phyloP scores from a whole-genome alignment of 176 grass and related monocot genomes.

The Triticum dicoccoides region DNA sequence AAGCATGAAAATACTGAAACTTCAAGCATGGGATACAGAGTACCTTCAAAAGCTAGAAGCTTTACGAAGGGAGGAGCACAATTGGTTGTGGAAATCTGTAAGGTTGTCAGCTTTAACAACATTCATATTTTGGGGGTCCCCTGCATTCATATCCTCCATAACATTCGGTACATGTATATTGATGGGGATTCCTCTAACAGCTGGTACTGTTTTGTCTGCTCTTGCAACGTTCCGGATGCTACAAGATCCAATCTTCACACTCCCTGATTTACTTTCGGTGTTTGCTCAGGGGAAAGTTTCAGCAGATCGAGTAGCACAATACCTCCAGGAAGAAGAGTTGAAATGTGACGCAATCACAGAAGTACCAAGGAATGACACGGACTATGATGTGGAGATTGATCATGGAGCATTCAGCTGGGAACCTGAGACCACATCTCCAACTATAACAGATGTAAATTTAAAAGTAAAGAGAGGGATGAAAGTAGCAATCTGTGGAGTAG shows the following conservation, averaged over 20 bases:
- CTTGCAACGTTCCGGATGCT: conserved; percentile 97
- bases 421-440: conserved; percentile 51
- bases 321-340: conserved; percentile 92
- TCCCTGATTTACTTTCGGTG: conserved; percentile 89
- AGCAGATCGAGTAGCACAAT: conserved; percentile 72
- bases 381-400: conserved; percentile 65
- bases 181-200: conserved; percentile 80
- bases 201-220: conserved; percentile 91
- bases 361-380: conserved; percentile 52
- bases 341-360: conserved; percentile 60
- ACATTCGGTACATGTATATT: conserved; percentile 91
- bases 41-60: conserved; percentile 86
- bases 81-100: conserved; percentile 72
- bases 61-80: conserved; percentile 62
- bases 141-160: conserved; percentile 79
- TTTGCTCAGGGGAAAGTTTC: conserved; percentile 98
- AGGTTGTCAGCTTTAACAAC: conserved; percentile 55
- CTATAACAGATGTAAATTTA: conserved; percentile 65
- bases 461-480: conserved; percentile 86
- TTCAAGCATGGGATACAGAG: conserved; percentile 92
- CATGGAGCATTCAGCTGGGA: conserved; percentile 88
- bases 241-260: conserved; percentile 88
- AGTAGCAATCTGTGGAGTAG: conserved; percentile 91
- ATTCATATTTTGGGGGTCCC: conserved; percentile 91
- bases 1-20: conserved; percentile 97